Evolutionary conservation across 805 yeast genomes (phyloP).

Genomic region (Hyphopichia homilentoma): DNA sequence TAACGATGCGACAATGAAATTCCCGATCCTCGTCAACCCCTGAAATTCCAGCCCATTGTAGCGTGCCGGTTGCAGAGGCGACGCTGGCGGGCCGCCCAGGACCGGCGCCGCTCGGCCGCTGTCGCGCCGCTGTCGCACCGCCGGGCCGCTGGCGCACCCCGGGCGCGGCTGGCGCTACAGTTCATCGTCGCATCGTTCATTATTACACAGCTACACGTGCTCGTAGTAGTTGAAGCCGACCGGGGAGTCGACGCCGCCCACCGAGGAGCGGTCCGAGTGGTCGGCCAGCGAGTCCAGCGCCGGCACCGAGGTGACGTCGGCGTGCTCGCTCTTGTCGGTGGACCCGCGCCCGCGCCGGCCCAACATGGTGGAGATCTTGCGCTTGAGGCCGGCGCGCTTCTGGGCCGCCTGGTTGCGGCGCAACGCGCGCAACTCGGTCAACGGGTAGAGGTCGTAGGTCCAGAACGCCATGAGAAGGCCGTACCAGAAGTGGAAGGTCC

Average conservation of each 20-base stretch:
- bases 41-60: no score
- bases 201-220: no score
- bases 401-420: conserved; percentile 2
- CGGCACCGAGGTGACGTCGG: background rate
- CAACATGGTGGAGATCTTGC: conserved; percentile 3
- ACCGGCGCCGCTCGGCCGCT: no score
- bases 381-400: conserved; percentile 2
- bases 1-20: no score
- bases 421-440: conserved; percentile 17
- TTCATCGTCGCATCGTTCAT: no score
- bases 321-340: background rate
- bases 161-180: no score
- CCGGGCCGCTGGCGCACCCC: no score
- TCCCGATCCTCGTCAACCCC: no score
- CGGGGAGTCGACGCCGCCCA: background rate
- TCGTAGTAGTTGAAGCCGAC: conserved; percentile 2
- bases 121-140: no score
- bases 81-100: no score
- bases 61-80: no score
- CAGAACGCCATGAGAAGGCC: conserved; percentile 23
- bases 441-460: conserved; percentile 26
- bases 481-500: conserved; percentile 27
- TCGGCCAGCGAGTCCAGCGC: background rate
- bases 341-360: background rate
- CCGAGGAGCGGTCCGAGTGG: background rate